Percentiles rank a stretch among this genome's conserved stretches.
phyloP scores from a whole-genome alignment of 345 rosid species.

The Bretschneidera sinensis region DNA sequence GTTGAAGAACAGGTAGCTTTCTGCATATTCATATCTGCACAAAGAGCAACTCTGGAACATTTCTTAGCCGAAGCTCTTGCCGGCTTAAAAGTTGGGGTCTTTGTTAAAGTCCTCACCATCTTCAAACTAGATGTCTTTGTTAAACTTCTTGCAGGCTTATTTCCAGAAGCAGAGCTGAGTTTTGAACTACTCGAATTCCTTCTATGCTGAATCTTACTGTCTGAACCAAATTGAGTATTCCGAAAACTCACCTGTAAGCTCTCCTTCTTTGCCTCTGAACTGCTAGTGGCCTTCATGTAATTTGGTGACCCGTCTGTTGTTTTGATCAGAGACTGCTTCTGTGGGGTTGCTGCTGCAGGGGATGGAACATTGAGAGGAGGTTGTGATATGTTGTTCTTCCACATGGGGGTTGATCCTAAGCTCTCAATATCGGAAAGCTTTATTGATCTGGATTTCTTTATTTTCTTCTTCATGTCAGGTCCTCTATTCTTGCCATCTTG shows the following conservation, averaged over 20 bases:
- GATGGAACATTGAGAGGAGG: constrained; percentile 26
- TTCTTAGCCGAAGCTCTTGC: constrained; percentile 34
- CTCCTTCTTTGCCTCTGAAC: constrained; percentile 81
- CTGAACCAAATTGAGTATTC: constrained; percentile 24
- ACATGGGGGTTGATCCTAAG: constrained; percentile 28
- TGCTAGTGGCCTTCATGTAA: constrained; percentile 83
- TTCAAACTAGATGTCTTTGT: constrained; percentile 49
- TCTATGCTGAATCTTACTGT: constrained; percentile 23
- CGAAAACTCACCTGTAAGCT: constrained; percentile 41
- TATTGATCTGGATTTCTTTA: constrained; percentile 64
- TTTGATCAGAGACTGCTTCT: constrained; percentile 36
- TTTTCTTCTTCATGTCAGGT: constrained; percentile 65
- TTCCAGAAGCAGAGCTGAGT: constrained; percentile 31
- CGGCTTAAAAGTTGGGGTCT: constrained; percentile 63
- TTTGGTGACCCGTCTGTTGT: constrained; percentile 44
- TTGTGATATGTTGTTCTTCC: constrained; percentile 37
- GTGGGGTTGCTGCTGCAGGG: constrained; percentile 18
- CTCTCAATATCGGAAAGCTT: constrained; percentile 42
- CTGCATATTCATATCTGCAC: constrained; percentile 39
- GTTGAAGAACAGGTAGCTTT: constrained; percentile 90
- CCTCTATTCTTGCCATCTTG: constrained; percentile 62
- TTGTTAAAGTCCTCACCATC: constrained; percentile 53
- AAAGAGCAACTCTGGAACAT: constrained; percentile 42
- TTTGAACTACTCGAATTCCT: constrained; percentile 26
- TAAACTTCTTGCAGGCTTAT: constrained; percentile 26